phyloP scores from a whole-genome alignment of 208 protist genomes.

The Endotrypanum monterogeii region DNA sequence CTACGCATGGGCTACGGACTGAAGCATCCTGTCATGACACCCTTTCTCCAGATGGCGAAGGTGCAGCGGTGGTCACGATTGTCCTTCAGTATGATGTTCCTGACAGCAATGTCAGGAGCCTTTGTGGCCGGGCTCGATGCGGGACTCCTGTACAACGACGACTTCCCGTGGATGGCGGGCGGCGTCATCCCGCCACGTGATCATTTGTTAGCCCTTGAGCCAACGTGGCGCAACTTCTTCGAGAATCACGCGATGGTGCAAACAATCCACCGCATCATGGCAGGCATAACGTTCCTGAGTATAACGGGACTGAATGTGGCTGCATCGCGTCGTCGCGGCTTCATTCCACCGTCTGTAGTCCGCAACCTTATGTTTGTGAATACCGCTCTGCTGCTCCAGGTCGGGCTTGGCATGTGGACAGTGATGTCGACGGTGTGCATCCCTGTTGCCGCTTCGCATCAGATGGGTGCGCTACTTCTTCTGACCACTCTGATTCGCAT shows the following conservation, averaged over 20 bases:
- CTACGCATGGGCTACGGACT: constrained; percentile 79
- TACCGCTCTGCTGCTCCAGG: constrained; percentile 68
- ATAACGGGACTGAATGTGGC: constrained; percentile 64
- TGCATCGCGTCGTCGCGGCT: constrained; percentile 35
- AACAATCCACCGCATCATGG: constrained; percentile 76
- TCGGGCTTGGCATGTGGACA: constrained; percentile 93
- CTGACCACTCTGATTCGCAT: constrained; percentile 78
- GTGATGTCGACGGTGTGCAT: constrained; percentile 92
- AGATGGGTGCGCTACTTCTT: constrained; percentile 82
- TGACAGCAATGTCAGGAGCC: constrained; percentile 84
- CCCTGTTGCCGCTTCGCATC: constrained; percentile 87
- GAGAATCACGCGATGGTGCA: constrained; percentile 85
- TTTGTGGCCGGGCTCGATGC: constrained; percentile 92
- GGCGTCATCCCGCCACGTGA: constrained; percentile 74
- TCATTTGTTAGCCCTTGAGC: constrained; percentile 68
- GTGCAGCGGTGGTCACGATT: constrained; percentile 62
- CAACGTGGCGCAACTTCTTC: constrained; percentile 81
- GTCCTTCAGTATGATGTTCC: constrained; percentile 70
- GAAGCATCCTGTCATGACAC: constrained; percentile 43
- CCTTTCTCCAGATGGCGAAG: constrained; percentile 41
- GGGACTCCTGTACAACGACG: constrained; percentile 91
- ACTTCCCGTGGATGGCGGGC: constrained; percentile 88
- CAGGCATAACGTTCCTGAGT: constrained; percentile 45
- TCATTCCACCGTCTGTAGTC: constrained; percentile 43
- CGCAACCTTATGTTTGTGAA: constrained; percentile 69